Percentiles rank a stretch among this genome's conserved stretches.
Conservation (phyloP, 1,284 basidiomycete species). For the Malassezia japonica region DNA sequence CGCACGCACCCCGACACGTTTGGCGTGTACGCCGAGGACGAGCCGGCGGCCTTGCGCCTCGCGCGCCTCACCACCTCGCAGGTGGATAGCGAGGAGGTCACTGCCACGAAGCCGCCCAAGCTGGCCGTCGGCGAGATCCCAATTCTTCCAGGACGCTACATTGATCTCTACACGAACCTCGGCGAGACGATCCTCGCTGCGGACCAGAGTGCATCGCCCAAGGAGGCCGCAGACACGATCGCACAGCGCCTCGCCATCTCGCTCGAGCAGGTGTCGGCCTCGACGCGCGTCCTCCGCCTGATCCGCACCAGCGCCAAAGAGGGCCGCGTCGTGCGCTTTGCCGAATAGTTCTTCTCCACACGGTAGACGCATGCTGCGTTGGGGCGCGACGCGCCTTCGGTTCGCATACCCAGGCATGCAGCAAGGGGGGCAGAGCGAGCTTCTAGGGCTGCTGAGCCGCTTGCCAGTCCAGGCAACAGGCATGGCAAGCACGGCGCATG, state of each 20-base stretch:
- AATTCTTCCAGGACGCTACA: slow-evolving; percentile 39
- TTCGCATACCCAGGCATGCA: no score
- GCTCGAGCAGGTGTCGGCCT: slow-evolving; percentile 25
- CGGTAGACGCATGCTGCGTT: slow-evolving; percentile 1
- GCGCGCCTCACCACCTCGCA: slow-evolving; percentile 34
- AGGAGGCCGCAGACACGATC: slow-evolving; percentile 17
- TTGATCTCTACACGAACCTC: slow-evolving; percentile 37
- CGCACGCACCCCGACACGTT: slow-evolving; percentile 31
- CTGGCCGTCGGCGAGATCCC: slow-evolving; percentile 32
- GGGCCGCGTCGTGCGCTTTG: slow-evolving; percentile 20
- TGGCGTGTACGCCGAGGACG: slow-evolving; percentile 28
- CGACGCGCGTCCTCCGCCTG: slow-evolving; percentile 31
- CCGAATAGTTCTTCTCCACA: neutral
- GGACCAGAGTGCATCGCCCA: slow-evolving; percentile 16
- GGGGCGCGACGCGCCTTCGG: neutral
- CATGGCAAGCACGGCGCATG: no score
- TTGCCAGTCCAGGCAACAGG: no score
- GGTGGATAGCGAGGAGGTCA: slow-evolving; percentile 15
- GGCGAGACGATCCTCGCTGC: slow-evolving; percentile 31
- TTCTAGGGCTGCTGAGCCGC: no score
- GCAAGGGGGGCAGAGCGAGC: no score
- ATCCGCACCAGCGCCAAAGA: slow-evolving; percentile 29
- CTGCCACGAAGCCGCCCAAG: slow-evolving; percentile 28
- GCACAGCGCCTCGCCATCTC: slow-evolving; percentile 20
- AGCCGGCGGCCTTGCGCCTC: slow-evolving; percentile 25